phyloP scores from a whole-genome alignment of 805 yeast species.

The Ascoidea tarda region DNA sequence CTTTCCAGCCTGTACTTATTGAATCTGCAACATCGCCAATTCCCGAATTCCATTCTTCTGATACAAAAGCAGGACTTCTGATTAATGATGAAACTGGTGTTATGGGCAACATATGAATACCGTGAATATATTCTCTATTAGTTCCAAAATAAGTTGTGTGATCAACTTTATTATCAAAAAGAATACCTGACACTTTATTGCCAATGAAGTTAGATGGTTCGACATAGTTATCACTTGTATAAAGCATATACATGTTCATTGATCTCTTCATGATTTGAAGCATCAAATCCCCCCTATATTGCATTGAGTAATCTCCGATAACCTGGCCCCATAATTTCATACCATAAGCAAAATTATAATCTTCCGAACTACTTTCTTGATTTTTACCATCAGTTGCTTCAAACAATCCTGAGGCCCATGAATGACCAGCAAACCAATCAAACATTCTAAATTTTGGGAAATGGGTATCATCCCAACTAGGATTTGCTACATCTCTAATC shows the following conservation, averaged over 20 bases:
- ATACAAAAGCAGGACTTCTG: conserved; percentile 36
- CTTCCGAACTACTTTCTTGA: conserved; percentile 64
- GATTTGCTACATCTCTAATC: conserved; percentile 56
- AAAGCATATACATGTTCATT: conserved; percentile 27
- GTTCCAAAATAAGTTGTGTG: conserved; percentile 67
- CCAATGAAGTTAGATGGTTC: conserved; percentile 41
- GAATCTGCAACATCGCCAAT: conserved; percentile 28
- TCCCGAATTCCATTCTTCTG: conserved; percentile 49
- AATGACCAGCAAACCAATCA: conserved; percentile 69
- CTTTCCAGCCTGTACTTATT: conserved; percentile 59
- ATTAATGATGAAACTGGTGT: conserved; percentile 54
- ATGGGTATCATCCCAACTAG: conserved; percentile 33
- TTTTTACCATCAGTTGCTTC: conserved; percentile 65
- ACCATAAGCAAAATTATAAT: conserved; percentile 57
- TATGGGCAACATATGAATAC: conserved; percentile 66
- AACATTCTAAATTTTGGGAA: conserved; percentile 59
- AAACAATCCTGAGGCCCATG: conserved; percentile 66
- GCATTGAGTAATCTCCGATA: conserved; percentile 36
- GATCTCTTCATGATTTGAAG: conserved; percentile 43
- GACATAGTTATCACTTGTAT: conserved; percentile 34
- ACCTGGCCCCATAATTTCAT: conserved; percentile 52
- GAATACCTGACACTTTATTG: conserved; percentile 61
- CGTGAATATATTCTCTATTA: conserved; percentile 61
- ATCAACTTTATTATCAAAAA: conserved; percentile 61
- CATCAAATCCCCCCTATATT: conserved; percentile 41